Evolutionary conservation across 1,284 basidiomycete species (phyloP), one percentile per base, ranked within the genome.

Genomic region (Moesziomyces sp.): DNA sequence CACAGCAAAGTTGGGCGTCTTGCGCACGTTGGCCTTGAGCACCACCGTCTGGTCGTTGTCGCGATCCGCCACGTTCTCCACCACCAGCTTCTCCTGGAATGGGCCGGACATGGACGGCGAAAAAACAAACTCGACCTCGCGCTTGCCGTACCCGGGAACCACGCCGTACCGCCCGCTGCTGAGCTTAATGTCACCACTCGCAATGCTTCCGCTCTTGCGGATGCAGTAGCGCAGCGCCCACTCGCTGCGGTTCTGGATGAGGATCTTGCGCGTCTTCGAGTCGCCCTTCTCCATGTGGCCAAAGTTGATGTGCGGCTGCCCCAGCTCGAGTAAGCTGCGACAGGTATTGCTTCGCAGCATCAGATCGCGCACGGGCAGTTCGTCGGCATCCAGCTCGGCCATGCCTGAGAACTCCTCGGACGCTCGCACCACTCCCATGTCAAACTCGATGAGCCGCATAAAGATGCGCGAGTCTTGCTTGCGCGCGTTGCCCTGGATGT

Each of bases 221-320:
- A 87, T 85, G 51, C 86, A 85, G 83, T 86, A 87, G 14, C 87
- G 77, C 34, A 84, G 61, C 23, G 76, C 86, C 86, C 65, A 86
- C 76, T 77, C 85, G 82, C 76, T 86, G 80, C 79, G 84, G 80
- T 85, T 86, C 82, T 84, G 86, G 46, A 87, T 85, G 55, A 87
- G 82, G 48, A 87, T 86, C 64, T 85, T 86, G 62, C 86, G 85
- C 44, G 85, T 84, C 71, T 86, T 86, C 30, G 82, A 76, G 44
- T 87, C 86, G 47, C 86, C 86, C 76, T 86, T 86, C 51, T 87
- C 86, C 71, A 86, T 85, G n/a, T 84, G 82, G 1, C 87, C 87
- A 76, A 87, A 87, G 76, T 87, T 87, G 85, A 87, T 87, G 57
- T 85, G 85, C 49, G 85, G 85, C 82, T 87, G 86, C 46, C 86